phyloP scores from a whole-genome alignment of 257 asterid genomes.

The Nicotiana undulata region DNA sequence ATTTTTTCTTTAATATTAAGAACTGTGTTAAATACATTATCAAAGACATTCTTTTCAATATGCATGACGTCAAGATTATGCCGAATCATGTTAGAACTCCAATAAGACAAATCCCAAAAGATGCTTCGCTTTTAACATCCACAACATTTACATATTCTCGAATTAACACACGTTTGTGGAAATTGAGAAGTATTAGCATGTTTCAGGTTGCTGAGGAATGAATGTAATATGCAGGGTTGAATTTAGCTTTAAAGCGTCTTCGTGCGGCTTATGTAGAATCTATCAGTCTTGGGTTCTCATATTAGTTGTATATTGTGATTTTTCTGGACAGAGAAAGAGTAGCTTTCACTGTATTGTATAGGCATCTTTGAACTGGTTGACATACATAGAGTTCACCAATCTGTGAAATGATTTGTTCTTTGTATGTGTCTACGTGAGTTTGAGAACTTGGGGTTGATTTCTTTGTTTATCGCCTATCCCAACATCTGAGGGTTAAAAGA shows the following conservation, averaged over 20 bases:
- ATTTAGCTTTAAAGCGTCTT: not conserved
- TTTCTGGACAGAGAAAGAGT: not conserved
- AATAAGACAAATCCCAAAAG: too few relatives aligned
- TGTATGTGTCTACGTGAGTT: not conserved
- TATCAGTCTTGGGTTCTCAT: not conserved
- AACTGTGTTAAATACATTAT: too few relatives aligned
- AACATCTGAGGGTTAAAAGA: not conserved
- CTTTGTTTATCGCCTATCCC: not conserved
- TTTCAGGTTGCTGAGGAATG: not conserved
- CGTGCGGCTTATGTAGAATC: not conserved
- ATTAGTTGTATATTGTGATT: not conserved
- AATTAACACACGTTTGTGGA: not conserved
- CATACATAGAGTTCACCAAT: not conserved
- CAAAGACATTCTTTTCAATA: too few relatives aligned
- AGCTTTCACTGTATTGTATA: not conserved
- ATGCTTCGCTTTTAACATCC: too few relatives aligned
- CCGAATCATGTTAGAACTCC: too few relatives aligned
- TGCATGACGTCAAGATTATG: too few relatives aligned
- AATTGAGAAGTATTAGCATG: not conserved
- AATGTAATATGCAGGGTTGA: not conserved
- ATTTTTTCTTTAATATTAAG: too few relatives aligned
- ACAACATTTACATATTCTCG: too few relatives aligned
- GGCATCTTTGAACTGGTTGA: not conserved
- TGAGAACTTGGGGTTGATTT: not conserved
- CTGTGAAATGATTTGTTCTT: not conserved